phyloP scores from a whole-genome alignment of 441 rosid species.

The Adansonia madagascariensis region DNA sequence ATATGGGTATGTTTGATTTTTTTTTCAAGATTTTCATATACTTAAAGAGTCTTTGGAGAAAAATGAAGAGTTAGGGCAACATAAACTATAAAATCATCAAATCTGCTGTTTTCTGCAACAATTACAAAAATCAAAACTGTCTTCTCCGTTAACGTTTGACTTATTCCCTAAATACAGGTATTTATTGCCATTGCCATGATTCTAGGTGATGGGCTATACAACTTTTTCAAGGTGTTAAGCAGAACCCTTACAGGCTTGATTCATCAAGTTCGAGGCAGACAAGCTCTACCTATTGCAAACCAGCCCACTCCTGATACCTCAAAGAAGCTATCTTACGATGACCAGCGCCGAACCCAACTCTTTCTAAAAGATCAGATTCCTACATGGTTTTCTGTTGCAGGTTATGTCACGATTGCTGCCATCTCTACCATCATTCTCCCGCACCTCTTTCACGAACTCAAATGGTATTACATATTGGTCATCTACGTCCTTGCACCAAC shows the following conservation, averaged over 20 bases:
- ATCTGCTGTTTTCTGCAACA: neutral
- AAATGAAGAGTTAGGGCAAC: too few species aligned
- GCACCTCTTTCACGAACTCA: constrained; percentile 63
- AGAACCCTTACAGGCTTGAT: constrained; percentile 65
- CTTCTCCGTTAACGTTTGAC: neutral
- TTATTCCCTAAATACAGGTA: constrained; percentile 46
- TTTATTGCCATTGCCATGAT: constrained; percentile 85
- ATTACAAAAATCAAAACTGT: constrained; percentile 19
- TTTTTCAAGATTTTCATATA: too few species aligned
- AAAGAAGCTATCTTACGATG: constrained; percentile 54
- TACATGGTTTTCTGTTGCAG: constrained; percentile 62
- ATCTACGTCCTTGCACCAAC: constrained; percentile 71
- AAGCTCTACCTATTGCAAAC: constrained; percentile 46
- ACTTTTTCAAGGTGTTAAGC: constrained; percentile 75
- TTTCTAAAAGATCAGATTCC: constrained; percentile 86
- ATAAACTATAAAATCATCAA: neutral
- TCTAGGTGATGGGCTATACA: constrained; percentile 86
- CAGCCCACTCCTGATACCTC: constrained; percentile 38
- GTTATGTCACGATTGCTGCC: constrained; percentile 62
- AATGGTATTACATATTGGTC: constrained; percentile 78
- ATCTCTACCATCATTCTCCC: constrained; percentile 62
- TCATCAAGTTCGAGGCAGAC: constrained; percentile 44
- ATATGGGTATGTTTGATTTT: too few species aligned
- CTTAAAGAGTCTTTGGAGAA: too few species aligned
- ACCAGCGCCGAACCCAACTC: constrained; percentile 61